These are phyloP conservation scores for Sporisorium iseilematis-ciliati DNA, from an alignment of 1,284 basidiomycete species.

Conservation along the genomic window DNA sequence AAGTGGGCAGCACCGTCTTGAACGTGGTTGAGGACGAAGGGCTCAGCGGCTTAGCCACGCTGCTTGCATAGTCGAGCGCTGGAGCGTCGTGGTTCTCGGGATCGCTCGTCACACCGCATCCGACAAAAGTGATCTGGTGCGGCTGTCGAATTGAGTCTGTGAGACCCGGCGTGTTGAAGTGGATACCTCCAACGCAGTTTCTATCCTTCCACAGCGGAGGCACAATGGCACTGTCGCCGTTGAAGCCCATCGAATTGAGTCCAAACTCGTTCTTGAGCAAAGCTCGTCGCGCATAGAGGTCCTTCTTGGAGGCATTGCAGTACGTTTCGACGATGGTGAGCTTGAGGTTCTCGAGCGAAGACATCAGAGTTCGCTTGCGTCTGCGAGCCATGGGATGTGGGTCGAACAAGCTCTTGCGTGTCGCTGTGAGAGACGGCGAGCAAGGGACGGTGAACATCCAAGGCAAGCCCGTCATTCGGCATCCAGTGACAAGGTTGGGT, in stretches of 20 bases:
- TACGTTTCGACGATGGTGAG: conserved; percentile 29
- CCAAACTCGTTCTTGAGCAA: conserved; percentile 35
- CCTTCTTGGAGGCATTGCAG: conserved; percentile 32
- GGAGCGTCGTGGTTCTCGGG: conserved; percentile 31
- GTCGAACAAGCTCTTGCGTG: conserved; percentile 26
- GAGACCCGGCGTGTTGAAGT: conserved; percentile 33
- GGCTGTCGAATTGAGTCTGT: conserved; percentile 41
- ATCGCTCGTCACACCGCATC: conserved; percentile 26
- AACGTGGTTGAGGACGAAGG: conserved; percentile 20
- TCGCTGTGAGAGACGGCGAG: conserved; percentile 45
- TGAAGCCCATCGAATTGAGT: conserved; percentile 41
- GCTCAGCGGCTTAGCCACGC: conserved; percentile 4
- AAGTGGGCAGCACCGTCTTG: neutral
- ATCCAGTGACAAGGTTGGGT: conserved; percentile 53
- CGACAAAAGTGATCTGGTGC: conserved; percentile 37
- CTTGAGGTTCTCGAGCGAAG: conserved; percentile 41
- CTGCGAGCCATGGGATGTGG: conserved; percentile 54
- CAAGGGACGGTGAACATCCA: conserved; percentile 56
- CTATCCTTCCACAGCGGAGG: conserved; percentile 43
- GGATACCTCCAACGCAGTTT: conserved; percentile 45
- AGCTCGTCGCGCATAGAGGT: conserved; percentile 29
- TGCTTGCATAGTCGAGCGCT: neutral
- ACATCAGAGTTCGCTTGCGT: conserved; percentile 20
- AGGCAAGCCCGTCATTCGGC: conserved; percentile 51
- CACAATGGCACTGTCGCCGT: conserved; percentile 36